Base-by-base conservation (phyloP, 768 basidiomycete species). In the Russula lepida region DNA sequence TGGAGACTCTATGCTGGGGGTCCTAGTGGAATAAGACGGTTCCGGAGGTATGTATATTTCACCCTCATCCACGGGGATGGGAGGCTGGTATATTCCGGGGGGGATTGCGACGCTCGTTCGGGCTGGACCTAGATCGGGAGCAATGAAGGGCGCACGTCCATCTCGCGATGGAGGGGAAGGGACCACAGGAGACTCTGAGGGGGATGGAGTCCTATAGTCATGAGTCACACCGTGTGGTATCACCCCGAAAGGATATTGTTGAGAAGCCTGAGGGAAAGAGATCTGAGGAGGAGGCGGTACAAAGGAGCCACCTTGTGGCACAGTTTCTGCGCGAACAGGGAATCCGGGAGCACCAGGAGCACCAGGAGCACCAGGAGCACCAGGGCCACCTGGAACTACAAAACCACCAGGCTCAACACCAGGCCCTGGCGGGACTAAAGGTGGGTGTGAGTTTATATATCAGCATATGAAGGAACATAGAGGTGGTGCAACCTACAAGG, bases 1-100 rank as follows among this genome's bases (percentile, higher is more conserved):
- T 0, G 23, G 62, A 13, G 37, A 58, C 27, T 15, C 48, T 9
- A 13, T 19, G 28, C 25, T 51, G 28, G 57, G 30, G 3, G 25
- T 49, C 19, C 44, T 15, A 21, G 39, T n/a, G 19, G 21, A 46
- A 48, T n/a, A 39, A 11, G 64, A 54, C 13, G 60, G 55, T 23
- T 39, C 37, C 28, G 64, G 35, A n/a, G 64, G 64, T 46, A 66
- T 46, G 39, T 30, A 66, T 4, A 32, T 3, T 0, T 50, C 58
- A 0, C 50, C 51, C 0, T 59, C 64, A 13, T 17, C 59, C 0
- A 0, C 1, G 8, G 64, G 64, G 41, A 59, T 21, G 8, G 58
- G 64, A 23, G 64, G 64, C 28, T 19, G 27, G 51, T 65, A 65
- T 17, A 63, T 57, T 19, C 3, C 54, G n/a, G 46, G 50, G 25